Evolutionary conservation across 2,329 filamentous ascomycete species (phyloP), one percentile per base, ranked within the genome.

Genomic region (Cladosporium sp.): DNA sequence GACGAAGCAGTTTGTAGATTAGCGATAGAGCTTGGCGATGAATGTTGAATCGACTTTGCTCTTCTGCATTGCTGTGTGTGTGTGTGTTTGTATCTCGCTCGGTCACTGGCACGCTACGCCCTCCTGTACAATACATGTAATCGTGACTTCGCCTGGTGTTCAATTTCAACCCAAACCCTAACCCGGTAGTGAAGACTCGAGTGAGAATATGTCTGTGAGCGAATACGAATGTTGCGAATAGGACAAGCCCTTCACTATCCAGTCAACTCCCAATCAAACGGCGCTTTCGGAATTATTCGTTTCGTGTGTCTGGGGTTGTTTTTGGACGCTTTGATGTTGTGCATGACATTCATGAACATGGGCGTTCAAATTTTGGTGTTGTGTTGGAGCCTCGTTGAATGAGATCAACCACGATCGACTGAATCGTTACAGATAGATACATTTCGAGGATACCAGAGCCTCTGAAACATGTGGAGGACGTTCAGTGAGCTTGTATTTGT

Each of bases 1-100:
- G 56, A 73, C 70, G 8, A 69, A 71, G 67, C 76, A 78, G 58
- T 78, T 76, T 65, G 72, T 69, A 16, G 72, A 75, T 46, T 75
- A 70, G 73, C 39, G n/a, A 43, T n/a, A 43, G 39, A 43, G 39
- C 39, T n/a, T 7, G 2, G 6, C 8, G 6, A 23, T 8, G 5
- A 23, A 21, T 8, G 21, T 21, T n/a, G n/a, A 5, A 32, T 32
- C 30, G 30, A 32, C 5, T 32, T 32, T 11, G 10, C 2, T 8
- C 5, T 2, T 8, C 30, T 32, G 30, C 10, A 10, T 4, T 11
- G 7, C 21, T 11, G 39, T 46, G n/a, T 46, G n/a, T 21, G 16
- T 13, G 21, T 11, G 39, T 46, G n/a, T 46, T 7, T 21, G 16
- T 13, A 46, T 46, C 39, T 11, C 3, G 8, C 39, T 21, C 39